Conservation (phyloP, 331 rosid genomes). For the Cydonia oblonga region DNA sequence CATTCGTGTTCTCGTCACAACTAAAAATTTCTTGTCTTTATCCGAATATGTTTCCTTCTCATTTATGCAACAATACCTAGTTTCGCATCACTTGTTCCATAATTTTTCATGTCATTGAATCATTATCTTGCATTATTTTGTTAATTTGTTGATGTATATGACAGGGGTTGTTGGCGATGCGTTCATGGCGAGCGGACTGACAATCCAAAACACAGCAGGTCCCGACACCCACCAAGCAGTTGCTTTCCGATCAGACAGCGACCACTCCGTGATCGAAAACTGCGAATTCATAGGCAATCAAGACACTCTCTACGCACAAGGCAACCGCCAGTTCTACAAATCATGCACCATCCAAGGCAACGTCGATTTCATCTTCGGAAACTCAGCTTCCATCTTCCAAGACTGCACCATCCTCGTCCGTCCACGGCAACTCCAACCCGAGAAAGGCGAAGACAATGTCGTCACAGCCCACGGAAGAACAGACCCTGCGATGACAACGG, state of each 20-base stretch:
- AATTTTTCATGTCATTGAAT: too few relatives aligned
- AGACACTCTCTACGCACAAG: constrained; percentile 79
- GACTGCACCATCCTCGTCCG: constrained; percentile 49
- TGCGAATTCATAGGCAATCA: constrained; percentile 83
- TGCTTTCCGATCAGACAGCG: constrained; percentile 79
- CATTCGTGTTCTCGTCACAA: too few relatives aligned
- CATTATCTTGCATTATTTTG: too few relatives aligned
- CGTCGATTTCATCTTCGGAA: constrained; percentile 89
- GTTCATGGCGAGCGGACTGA: constrained; percentile 75
- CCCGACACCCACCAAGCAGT: constrained; percentile 90
- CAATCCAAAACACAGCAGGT: constrained; percentile 78
- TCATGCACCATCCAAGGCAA: constrained; percentile 68
- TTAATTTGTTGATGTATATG: neutral
- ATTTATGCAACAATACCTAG: too few relatives aligned
- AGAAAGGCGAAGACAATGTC: constrained; percentile 64
- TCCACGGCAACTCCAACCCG: constrained; percentile 57
- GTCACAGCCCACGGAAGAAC: constrained; percentile 82
- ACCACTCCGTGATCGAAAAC: constrained; percentile 46
- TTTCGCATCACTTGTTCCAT: too few relatives aligned
- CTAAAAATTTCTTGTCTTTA: too few relatives aligned
- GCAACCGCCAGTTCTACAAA: constrained; percentile 75
- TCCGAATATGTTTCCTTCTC: too few relatives aligned
- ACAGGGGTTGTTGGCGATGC: constrained; percentile 86
- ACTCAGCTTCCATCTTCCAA: constrained; percentile 67
- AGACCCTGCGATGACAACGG: constrained; percentile 74